Base-by-base conservation (phyloP, 257 asterid genomes). In the Solanum arcanum region DNA sequence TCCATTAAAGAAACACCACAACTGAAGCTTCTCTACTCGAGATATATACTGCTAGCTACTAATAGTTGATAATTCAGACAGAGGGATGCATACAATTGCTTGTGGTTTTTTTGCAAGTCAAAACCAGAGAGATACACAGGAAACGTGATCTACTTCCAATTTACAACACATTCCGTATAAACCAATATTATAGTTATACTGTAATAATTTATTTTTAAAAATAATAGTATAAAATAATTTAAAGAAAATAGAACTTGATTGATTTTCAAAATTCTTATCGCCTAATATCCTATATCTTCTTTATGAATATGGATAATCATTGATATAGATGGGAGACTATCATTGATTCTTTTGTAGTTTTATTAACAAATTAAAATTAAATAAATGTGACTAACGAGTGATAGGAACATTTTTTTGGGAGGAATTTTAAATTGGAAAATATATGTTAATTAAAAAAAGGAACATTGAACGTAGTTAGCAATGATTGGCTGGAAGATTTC, bases 1-100 rank as follows among this genome's bases (percentile, higher is more conserved):
- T 89, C 94, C 96, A 27, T n/a, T 5, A 41, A 84, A 64, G 59
- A 7, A 83, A 23, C 21, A 56, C 49, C 31, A 52, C 13, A 29
- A 31, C 7, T 41, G 21, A 68, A 84, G 60, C 59, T 83, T 46
- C 16, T 60, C 60, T 13, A 33, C 1, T 33, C 35, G 35, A 62
- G 56, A 35, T 31, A 72, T 72, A 33, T 69, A 69, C 74, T 27
- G 31, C 8, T 49, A 33, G 35, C 35, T 33, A 52, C 16, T 33
- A 23, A 18, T 23, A 56, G 59, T 56, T 52, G 69, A 66, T 33
- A 39, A 27, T 73, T 73, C 29, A 21, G 81, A 74, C 21, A 69
- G 75, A 70, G 42, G 77, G 21, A 74, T 14, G 9, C 76, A 83
- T 13, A 9, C 21, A 35, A 62, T 37, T 83, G 5, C 5, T 83